phyloP scores from a whole-genome alignment of 2,329 filamentous ascomycete genomes.

The Talaromyces sp. region DNA sequence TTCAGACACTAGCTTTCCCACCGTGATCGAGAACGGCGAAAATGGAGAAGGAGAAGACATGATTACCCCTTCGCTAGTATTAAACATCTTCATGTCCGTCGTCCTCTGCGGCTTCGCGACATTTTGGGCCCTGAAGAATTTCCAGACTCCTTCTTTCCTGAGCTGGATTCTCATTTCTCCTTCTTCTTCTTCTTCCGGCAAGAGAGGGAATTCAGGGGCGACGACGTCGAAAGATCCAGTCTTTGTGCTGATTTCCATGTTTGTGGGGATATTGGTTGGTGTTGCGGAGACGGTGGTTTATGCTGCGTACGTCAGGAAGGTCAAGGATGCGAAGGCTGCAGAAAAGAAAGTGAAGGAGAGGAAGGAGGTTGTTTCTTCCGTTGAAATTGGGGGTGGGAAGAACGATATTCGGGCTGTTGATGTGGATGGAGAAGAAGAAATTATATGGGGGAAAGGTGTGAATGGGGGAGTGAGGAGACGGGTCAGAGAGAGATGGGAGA shows the following conservation, averaged over 20 bases:
- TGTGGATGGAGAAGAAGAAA: slow-evolving; percentile 30
- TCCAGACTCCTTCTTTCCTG: slow-evolving; percentile 34
- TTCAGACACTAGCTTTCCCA: slow-evolving; percentile 55
- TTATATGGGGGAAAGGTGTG: slow-evolving; percentile 43
- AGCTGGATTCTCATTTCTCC: background rate
- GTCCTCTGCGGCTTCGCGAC: slow-evolving; percentile 60
- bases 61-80: slow-evolving; percentile 60
- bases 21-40: slow-evolving; percentile 35
- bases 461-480: slow-evolving; percentile 43
- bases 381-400: background rate
- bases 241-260: slow-evolving; percentile 42
- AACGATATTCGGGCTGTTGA: no score
- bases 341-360: slow-evolving; percentile 41
- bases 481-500: slow-evolving; percentile 40
- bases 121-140: slow-evolving; percentile 44
- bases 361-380: slow-evolving; percentile 35
- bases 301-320: slow-evolving; percentile 47
- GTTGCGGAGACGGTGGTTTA: slow-evolving; percentile 50
- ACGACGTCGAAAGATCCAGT: slow-evolving; percentile 29
- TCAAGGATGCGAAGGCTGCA: slow-evolving; percentile 39
- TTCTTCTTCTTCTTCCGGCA: background rate
- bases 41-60: slow-evolving; percentile 29
- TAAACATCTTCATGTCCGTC: slow-evolving; percentile 87
- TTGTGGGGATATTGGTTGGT: slow-evolving; percentile 44
- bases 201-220: background rate